Percentiles rank a stretch among this genome's conserved stretches.
phyloP scores from a whole-genome alignment of 805 yeast species.

The Lachancea fermentati region DNA sequence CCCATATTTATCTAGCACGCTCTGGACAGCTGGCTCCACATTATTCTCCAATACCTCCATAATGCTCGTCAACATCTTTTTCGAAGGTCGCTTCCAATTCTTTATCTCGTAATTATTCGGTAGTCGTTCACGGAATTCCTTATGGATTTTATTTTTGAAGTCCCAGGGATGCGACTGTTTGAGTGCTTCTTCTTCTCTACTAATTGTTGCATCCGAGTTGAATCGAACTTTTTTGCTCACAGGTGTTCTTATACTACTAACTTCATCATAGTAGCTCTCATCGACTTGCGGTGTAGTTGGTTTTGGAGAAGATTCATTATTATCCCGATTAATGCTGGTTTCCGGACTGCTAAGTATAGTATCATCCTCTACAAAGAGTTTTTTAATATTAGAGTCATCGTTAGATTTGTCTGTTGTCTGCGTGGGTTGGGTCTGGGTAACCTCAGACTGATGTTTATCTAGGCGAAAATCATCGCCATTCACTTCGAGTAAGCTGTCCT shows the following conservation, averaged over 20 bases:
- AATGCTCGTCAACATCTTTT: slow-evolving; percentile 14
- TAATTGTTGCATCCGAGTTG: neutral
- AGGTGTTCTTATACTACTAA: slow-evolving; percentile 5
- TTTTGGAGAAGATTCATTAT: neutral
- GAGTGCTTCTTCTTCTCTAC: slow-evolving; percentile 5
- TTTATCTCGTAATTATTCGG: slow-evolving; percentile 18
- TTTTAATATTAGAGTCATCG: neutral
- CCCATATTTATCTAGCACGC: slow-evolving; percentile 20
- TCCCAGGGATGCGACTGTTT: slow-evolving; percentile 22
- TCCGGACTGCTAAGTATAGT: neutral
- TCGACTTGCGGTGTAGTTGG: neutral
- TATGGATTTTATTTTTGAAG: slow-evolving; percentile 18
- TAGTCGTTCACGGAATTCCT: slow-evolving; percentile 17
- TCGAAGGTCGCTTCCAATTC: slow-evolving; percentile 24
- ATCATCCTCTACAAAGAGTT: slow-evolving; percentile 8
- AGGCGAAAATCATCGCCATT: slow-evolving; percentile 9
- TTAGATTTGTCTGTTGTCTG: too few species aligned
- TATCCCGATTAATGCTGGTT: neutral
- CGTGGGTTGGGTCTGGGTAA: too few species aligned
- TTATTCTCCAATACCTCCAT: slow-evolving; percentile 23
- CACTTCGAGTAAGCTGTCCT: slow-evolving; percentile 7
- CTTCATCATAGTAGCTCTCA: slow-evolving; percentile 1
- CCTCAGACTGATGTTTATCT: neutral
- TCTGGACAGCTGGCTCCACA: slow-evolving; percentile 19
- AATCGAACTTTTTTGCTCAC: slow-evolving; percentile 10